phyloP scores from a whole-genome alignment of 352 stramenopile species.

The Pythium aristosporum region DNA sequence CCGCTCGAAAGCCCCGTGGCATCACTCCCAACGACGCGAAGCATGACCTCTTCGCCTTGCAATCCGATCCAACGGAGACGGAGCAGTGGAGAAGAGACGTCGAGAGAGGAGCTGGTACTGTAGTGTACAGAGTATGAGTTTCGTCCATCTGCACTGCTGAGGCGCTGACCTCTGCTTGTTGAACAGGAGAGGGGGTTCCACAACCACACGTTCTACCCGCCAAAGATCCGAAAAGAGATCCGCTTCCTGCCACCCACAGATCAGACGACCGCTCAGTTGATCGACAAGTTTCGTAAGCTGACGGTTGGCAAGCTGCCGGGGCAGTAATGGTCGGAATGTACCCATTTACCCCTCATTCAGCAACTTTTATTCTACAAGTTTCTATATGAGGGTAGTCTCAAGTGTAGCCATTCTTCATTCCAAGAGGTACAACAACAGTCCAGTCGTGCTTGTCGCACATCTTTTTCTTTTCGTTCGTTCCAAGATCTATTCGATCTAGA shows the following conservation, averaged over 20 bases:
- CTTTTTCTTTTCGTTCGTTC: neutral
- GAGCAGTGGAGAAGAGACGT: neutral
- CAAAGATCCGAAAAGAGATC: constrained; percentile 42
- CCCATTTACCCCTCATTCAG: neutral
- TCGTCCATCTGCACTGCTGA: neutral
- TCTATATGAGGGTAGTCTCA: neutral
- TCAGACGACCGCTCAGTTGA: constrained; percentile 63
- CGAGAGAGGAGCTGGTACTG: constrained; percentile 12
- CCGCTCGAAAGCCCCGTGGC: neutral
- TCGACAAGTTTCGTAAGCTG: constrained; percentile 84
- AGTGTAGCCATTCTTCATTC: constrained; percentile 3
- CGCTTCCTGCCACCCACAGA: constrained; percentile 54
- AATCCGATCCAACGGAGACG: constrained; percentile 7
- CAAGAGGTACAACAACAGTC: neutral
- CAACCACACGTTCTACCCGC: constrained; percentile 56
- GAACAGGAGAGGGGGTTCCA: constrained; percentile 46
- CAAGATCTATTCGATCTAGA: constrained; percentile 31
- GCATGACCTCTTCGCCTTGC: constrained; percentile 3
- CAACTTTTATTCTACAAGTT: neutral
- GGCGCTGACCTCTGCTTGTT: constrained; percentile 2
- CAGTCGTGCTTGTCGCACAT: neutral
- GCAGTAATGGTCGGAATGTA: constrained; percentile 6
- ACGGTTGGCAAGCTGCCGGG: constrained; percentile 60
- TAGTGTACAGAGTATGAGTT: neutral
- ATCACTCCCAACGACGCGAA: constrained; percentile 2